phyloP scores from a whole-genome alignment of 2,329 filamentous ascomycete species.

The Claviceps citrina region DNA sequence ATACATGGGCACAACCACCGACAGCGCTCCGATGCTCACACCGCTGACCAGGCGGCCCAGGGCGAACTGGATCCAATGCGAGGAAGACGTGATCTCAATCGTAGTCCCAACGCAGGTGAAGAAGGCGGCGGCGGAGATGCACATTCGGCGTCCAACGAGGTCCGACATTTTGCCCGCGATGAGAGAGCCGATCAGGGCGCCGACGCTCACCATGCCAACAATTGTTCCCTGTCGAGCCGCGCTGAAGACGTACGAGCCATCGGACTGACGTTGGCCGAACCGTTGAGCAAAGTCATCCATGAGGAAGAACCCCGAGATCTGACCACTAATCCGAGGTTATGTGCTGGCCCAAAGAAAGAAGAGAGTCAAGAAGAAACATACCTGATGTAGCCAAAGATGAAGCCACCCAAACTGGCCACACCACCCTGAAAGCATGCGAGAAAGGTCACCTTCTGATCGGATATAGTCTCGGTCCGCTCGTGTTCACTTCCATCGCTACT shows the following conservation, averaged over 20 bases:
- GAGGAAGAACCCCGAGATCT: conserved; percentile 45
- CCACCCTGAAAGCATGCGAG: conserved; percentile 32
- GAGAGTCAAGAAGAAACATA: conserved; percentile 14
- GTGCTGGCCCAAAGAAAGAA: neutral
- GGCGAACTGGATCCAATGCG: conserved; percentile 48
- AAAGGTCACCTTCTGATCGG: conserved; percentile 19
- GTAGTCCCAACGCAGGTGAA: conserved; percentile 49
- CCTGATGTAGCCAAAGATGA: conserved; percentile 44
- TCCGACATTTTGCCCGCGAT: conserved; percentile 46
- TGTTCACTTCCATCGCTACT: neutral
- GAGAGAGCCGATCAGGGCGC: conserved; percentile 42
- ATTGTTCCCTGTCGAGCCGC: conserved; percentile 46
- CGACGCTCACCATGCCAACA: conserved; percentile 45
- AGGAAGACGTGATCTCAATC: conserved; percentile 42
- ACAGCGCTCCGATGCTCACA: conserved; percentile 48
- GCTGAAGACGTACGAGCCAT: conserved; percentile 33
- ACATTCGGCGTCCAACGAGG: conserved; percentile 42
- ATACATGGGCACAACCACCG: conserved; percentile 52
- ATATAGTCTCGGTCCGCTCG: neutral
- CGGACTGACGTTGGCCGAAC: conserved; percentile 30
- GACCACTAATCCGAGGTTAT: conserved; percentile 27
- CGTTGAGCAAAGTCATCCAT: conserved; percentile 41
- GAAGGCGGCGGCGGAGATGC: conserved; percentile 46
- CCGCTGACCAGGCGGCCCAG: conserved; percentile 51
- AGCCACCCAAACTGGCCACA: conserved; percentile 38